These are phyloP conservation scores for Mycena filopes DNA, from an alignment of 768 basidiomycete species.

Conservation along the genomic window DNA sequence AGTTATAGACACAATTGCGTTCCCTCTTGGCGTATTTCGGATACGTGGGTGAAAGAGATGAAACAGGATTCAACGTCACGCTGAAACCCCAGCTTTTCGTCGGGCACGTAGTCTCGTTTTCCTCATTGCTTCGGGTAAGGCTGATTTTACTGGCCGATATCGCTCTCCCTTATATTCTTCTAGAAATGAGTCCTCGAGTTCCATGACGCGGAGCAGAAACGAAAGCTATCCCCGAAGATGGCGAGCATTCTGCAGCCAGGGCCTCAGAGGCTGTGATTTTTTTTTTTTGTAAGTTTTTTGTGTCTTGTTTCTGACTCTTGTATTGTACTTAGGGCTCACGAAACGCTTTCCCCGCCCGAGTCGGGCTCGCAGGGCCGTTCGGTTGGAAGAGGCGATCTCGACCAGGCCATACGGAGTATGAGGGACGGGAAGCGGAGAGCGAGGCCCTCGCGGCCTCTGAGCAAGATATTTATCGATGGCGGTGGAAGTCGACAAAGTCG, in stretches of 20 bases:
- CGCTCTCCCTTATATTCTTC: constrained; percentile 16
- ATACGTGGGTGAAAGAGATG: constrained; percentile 48
- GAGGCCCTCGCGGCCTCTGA: constrained; percentile 66
- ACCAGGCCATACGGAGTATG: constrained; percentile 87
- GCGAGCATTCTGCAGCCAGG: constrained; percentile 39
- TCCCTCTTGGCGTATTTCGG: constrained; percentile 79
- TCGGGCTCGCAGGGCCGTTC: constrained; percentile 61
- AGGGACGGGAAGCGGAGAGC: constrained; percentile 69
- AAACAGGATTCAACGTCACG: constrained; percentile 67
- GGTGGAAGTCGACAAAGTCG: constrained; percentile 57
- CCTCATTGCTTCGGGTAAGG: constrained; percentile 73
- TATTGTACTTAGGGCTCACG: too few species aligned
- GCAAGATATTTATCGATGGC: constrained; percentile 87
- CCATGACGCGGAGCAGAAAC: constrained; percentile 59
- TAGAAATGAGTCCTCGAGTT: constrained; percentile 81
- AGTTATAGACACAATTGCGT: constrained; percentile 69
- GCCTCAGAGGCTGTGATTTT: constrained; percentile 38
- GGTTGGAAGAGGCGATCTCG: constrained; percentile 81
- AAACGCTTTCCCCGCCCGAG: constrained; percentile 43
- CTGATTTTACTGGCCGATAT: not conserved
- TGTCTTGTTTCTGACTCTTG: too few species aligned
- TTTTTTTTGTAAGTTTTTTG: not conserved
- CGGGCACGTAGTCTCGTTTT: constrained; percentile 75
- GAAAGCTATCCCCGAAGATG: constrained; percentile 38
- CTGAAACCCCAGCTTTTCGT: constrained; percentile 83